A percentile compares a stretch with the other conserved stretches of the same genome.
phyloP scores from a whole-genome alignment of 768 basidiomycete species.

The Galerina sulciceps region DNA sequence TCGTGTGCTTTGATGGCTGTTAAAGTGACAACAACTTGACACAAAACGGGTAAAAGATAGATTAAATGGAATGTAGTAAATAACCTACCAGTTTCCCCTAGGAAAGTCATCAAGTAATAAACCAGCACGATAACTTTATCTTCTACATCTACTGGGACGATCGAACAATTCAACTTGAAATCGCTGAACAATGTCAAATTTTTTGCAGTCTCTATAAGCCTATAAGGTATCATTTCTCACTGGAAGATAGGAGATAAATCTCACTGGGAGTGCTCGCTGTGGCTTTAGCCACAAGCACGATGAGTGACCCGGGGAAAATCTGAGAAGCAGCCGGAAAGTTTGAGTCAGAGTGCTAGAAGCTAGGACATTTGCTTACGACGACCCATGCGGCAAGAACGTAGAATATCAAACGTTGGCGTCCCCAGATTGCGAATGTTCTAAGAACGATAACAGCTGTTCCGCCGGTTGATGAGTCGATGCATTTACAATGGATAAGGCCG shows the following conservation, averaged over 20 bases:
- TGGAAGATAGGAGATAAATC: not conserved
- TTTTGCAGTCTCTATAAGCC: no score
- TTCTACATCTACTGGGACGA: no score
- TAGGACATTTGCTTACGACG: not conserved
- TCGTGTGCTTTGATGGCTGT: conserved; percentile 3
- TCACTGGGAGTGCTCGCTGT: not conserved
- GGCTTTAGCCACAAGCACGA: not conserved
- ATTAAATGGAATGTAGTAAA: not conserved
- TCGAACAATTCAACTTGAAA: no score
- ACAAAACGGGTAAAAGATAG: not conserved
- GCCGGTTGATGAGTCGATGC: not conserved
- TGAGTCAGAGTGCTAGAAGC: not conserved
- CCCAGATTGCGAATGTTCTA: conserved; percentile 6
- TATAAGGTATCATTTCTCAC: no score
- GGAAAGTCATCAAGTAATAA: not conserved
- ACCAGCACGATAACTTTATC: not conserved
- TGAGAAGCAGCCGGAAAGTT: not conserved
- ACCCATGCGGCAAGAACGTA: not conserved
- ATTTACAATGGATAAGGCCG: not conserved
- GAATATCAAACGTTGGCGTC: not conserved
- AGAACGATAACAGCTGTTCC: not conserved
- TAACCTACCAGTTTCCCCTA: not conserved
- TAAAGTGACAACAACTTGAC: not conserved
- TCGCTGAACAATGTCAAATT: no score
- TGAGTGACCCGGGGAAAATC: not conserved